Conservation (phyloP, 2,329 filamentous ascomycete species). For the Tolypocladium paradoxum region DNA sequence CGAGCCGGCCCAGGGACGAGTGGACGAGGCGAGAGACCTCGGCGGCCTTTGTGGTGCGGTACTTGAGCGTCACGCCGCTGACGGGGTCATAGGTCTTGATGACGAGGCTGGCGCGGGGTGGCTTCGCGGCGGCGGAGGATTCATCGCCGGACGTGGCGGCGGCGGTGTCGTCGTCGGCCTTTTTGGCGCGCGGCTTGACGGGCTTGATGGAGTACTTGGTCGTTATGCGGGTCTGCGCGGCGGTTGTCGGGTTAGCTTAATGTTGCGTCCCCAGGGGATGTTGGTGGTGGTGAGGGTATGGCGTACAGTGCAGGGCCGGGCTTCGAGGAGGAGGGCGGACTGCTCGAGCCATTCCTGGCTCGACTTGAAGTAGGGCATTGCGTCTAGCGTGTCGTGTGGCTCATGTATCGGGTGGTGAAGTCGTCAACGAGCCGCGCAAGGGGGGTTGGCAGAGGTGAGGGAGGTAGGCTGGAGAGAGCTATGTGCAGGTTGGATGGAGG, state of each 20-base stretch:
- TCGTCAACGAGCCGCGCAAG: neutral
- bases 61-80: slow-evolving; percentile 77
- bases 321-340: slow-evolving; percentile 74
- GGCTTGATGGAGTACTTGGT: slow-evolving; percentile 75
- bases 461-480: neutral
- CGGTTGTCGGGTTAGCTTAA: neutral
- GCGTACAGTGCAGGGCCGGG: slow-evolving; percentile 72
- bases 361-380: slow-evolving; percentile 73
- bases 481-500: neutral
- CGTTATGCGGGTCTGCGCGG: slow-evolving; percentile 68
- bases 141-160: slow-evolving; percentile 9
- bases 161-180: slow-evolving; percentile 15
- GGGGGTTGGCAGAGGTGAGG: neutral
- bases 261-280: neutral
- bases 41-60: slow-evolving; percentile 79
- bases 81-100: slow-evolving; percentile 84
- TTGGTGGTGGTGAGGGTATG: neutral
- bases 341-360: slow-evolving; percentile 88
- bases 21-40: slow-evolving; percentile 74
- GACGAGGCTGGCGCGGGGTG: slow-evolving; percentile 59
- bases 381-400: neutral
- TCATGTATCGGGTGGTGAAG: neutral
- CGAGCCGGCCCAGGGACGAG: slow-evolving; percentile 62
- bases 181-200: slow-evolving; percentile 16
- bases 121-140: slow-evolving; percentile 24